A percentile compares a stretch with the other conserved stretches of the same genome.
These are phyloP conservation scores for Batrachochytrium dendrobatidis DNA, from an alignment of 371 early-diverging fungal species.

Conservation along the genomic window DNA sequence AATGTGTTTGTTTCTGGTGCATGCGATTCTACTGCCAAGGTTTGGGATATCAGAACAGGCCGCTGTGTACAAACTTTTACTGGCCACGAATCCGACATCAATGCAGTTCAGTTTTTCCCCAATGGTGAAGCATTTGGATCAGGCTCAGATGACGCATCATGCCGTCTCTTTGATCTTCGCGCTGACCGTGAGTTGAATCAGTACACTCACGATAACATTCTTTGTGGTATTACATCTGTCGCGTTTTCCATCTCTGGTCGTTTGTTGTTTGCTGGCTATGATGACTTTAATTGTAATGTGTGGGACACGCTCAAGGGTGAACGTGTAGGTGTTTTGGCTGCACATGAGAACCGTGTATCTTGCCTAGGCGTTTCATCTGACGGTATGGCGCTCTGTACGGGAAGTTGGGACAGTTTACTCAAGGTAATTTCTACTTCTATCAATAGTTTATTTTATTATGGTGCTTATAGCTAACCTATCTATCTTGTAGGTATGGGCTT, in stretches of 20 bases:
- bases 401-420: conserved; percentile 92
- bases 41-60: conserved; percentile 94
- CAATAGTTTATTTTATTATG: no score
- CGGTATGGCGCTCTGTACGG: conserved; percentile 96
- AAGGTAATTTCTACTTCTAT: conserved; percentile 49
- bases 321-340: conserved; percentile 85
- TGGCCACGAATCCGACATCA: conserved; percentile 96
- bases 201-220: conserved; percentile 89
- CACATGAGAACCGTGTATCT: conserved; percentile 96
- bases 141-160: conserved; percentile 95
- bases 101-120: conserved; percentile 97
- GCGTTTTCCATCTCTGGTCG: conserved; percentile 92
- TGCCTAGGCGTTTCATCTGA: conserved; percentile 92
- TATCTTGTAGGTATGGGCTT: conserved; percentile 33
- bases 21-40: conserved; percentile 95
- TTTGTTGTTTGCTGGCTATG: conserved; percentile 93
- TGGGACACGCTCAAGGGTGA: conserved; percentile 96
- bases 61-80: conserved; percentile 93
- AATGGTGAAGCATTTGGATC: conserved; percentile 94
- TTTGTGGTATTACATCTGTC: conserved; percentile 94
- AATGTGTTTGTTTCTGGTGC: conserved; percentile 95
- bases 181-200: conserved; percentile 93
- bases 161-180: conserved; percentile 91
- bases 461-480: conserved; percentile 5
- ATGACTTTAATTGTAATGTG: conserved; percentile 95